Percentiles rank a stretch among this genome's conserved stretches.
Conservation (phyloP, 2,329 filamentous ascomycete genomes). For the Phyllosticta ampelicida region DNA sequence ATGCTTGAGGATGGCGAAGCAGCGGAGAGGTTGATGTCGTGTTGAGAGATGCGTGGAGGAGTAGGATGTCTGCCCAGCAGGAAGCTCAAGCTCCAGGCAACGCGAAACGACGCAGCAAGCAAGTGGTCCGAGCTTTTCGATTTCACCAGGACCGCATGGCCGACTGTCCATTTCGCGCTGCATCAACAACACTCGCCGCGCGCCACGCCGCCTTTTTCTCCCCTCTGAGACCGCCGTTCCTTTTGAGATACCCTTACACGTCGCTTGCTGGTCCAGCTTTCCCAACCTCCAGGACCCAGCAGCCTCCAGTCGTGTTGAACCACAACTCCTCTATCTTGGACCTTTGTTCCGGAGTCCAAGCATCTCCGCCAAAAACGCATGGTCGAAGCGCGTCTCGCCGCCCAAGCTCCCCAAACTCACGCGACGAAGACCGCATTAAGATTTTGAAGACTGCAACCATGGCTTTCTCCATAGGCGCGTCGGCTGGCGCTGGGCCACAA, state of each 20-base stretch:
- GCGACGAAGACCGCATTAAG: background rate
- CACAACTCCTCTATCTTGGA: background rate
- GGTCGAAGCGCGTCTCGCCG: background rate
- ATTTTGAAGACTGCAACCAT: constrained; percentile 32
- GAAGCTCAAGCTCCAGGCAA: constrained; percentile 8
- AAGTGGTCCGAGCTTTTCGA: constrained; percentile 6
- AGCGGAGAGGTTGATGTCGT: background rate
- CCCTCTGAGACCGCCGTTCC: background rate
- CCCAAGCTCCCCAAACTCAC: background rate
- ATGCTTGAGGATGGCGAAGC: background rate
- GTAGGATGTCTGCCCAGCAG: background rate
- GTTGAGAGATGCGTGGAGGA: background rate
- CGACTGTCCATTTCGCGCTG: background rate
- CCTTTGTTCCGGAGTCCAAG: background rate
- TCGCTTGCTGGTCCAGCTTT: background rate
- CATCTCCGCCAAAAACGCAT: constrained; percentile 5
- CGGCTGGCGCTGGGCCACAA: constrained; percentile 28
- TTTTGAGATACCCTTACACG: background rate
- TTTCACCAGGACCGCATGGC: constrained; percentile 6
- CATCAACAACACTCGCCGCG: constrained; percentile 1
- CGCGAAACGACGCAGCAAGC: constrained; percentile 6
- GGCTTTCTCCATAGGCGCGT: constrained; percentile 52
- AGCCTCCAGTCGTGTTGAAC: background rate
- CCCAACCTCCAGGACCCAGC: background rate
- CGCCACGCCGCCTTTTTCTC: background rate